A percentile compares a stretch with the other conserved stretches of the same genome.
phyloP scores from a whole-genome alignment of 805 yeast genomes.

The Kuraishia hungarica region DNA sequence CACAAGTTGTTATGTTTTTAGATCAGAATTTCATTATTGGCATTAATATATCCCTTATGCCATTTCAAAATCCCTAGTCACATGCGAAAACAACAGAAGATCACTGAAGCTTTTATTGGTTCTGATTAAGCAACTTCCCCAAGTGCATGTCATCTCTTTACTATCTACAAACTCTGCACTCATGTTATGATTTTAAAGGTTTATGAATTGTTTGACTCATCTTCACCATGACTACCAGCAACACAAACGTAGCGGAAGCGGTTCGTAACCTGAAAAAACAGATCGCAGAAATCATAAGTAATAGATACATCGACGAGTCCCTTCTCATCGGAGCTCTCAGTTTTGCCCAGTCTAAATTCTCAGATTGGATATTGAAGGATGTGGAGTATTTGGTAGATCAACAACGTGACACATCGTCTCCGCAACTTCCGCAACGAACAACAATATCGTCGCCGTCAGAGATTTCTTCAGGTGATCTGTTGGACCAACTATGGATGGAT shows the following conservation, averaged over 20 bases:
- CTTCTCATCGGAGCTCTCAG: conserved; percentile 39
- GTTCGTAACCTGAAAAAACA: conserved; percentile 14
- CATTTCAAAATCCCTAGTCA: no score
- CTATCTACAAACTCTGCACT: no score
- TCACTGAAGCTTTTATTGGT: no score
- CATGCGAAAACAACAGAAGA: no score
- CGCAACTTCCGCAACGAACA: not conserved
- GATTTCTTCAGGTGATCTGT: conserved; percentile 19
- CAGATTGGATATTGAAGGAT: conserved; percentile 30
- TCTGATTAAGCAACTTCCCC: no score
- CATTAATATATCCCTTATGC: no score
- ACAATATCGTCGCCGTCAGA: not conserved
- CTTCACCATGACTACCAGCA: not conserved
- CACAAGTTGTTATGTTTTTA: no score
- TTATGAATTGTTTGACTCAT: not conserved
- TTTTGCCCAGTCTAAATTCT: conserved; percentile 38
- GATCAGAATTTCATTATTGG: no score
- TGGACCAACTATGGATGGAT: conserved; percentile 51
- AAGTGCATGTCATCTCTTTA: no score
- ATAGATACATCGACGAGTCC: conserved; percentile 28
- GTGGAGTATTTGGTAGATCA: conserved; percentile 4
- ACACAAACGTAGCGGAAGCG: not conserved
- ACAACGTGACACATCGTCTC: not conserved
- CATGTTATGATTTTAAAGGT: no score
- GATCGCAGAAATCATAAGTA: conserved; percentile 20